Evolutionary conservation across 352 stramenopile genomes (phyloP), one percentile per base, ranked within the genome.

Genomic region (Saprolegnia diclina): DNA sequence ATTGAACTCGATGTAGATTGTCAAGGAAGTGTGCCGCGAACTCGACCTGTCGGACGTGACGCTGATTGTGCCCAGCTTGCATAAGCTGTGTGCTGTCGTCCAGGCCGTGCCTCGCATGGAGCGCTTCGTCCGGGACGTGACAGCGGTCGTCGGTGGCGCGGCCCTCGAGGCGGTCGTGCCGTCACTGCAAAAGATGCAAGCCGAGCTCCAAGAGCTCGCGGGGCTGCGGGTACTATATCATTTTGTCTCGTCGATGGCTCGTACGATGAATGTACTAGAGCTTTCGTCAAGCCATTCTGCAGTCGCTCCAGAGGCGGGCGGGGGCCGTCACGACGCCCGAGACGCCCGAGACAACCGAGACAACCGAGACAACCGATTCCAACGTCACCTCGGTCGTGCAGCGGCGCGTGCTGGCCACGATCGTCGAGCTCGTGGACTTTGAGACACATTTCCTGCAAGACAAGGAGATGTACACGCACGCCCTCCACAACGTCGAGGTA

Each of bases 61-160:
- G 21, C 69, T 93, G 26, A 92, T 94, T 65, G 77, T 77, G 0
- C 85, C 85, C 42, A 92, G 79, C 57, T 70, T 96, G 1, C 76
- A 89, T 21, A 94, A 95, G 67, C 73, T 96, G 10, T 92, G 82
- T 54, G 84, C 79, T 61, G 88, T 94, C 13, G 85, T 96, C 7
- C 74, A 77, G 14, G 82, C 83, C 0, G 85, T 96, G 6, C 87
- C 88, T 0, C 77, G 85, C 13, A 90, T 95, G 80, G 88, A 95
- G 59, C 87, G 81, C 59, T 95, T 96, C 50, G 91, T 96, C 64
- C 84, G 81, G 4, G 84, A 94, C n/a, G 83, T 95, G 0, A 92
- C 82, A 52, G 79, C 77, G 4, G 91, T 88, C 48, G 81, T 92
- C 11, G 90, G 22, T 21, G 71, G 59, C 4, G 86, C 89, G 56